phyloP scores from a whole-genome alignment of 2,329 filamentous ascomycete species.

The Penicillium sp. region DNA sequence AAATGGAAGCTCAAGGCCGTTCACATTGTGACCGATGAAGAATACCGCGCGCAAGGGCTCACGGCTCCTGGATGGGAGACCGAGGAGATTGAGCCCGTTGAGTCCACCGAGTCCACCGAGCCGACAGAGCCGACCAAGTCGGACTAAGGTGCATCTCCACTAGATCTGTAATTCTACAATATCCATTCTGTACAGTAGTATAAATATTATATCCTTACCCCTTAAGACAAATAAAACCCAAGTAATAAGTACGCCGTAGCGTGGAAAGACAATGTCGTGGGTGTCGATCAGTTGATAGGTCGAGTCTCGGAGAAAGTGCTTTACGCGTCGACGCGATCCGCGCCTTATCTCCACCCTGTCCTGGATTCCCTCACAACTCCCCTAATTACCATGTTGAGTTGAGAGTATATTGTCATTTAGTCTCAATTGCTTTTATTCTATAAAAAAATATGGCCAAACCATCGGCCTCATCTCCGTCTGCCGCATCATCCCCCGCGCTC shows the following conservation, averaged over 20 bases:
- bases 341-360: slow-evolving; percentile 22
- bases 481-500: slow-evolving; percentile 34
- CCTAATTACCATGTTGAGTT: slow-evolving; percentile 4
- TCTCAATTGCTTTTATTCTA: background rate
- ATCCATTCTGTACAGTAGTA: slow-evolving; percentile 10
- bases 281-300: slow-evolving; percentile 12
- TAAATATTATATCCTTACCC: slow-evolving; percentile 2
- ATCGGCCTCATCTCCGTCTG: slow-evolving; percentile 37
- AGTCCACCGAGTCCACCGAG: background rate
- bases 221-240: background rate
- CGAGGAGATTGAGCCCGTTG: background rate
- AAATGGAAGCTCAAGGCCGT: slow-evolving; percentile 63
- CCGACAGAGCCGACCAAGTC: slow-evolving; percentile 10
- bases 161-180: slow-evolving; percentile 13
- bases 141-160: background rate
- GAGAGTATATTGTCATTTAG: background rate
- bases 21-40: slow-evolving; percentile 55
- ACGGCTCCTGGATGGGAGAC: slow-evolving; percentile 53
- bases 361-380: background rate
- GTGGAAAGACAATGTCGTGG: background rate
- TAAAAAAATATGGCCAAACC: slow-evolving; percentile 38
- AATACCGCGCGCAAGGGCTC: slow-evolving; percentile 50
- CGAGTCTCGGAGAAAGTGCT: slow-evolving; percentile 27
- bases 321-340: slow-evolving; percentile 43
- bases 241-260: background rate